Base-by-base conservation (phyloP, 2,329 filamentous ascomycete genomes). In the Aspergillus fijiensis region DNA sequence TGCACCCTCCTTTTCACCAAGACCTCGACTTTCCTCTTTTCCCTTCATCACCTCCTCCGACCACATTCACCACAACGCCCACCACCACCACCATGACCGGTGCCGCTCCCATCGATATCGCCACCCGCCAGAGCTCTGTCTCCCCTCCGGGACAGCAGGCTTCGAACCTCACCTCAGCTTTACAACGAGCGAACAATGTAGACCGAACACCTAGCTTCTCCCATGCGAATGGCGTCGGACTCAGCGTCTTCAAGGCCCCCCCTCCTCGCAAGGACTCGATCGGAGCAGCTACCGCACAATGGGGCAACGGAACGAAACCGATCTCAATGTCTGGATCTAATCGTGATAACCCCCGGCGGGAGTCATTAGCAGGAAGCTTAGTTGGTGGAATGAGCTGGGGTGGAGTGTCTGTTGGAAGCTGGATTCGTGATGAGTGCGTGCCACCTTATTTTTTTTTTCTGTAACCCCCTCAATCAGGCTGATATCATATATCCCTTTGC, bases 341-440 rank as follows among this genome's bases (percentile, higher is more conserved):
- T 63, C 74, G 74, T 65, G 83, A 84, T 63, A 80, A 81, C 59
- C 79, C 78, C 55, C 78, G 85, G 63, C 77, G 85, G 66, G 84
- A 88, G 74, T 86, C 84, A 73, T 79, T 84, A 63, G 84, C 84
- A 45, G 84, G 85, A 66, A 87, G 85, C 72, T 77, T 88, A 62
- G 80, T 85, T 55, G 89, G 88, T 65, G 93, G 94, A 69, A 92
- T 96, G 88, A 97, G 93, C 78, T 99, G 94, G 93, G 94, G 94
- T 73, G 94, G 93, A 66, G 87, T 96, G 62, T 98, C 94, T 9
- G 91, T 98, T 66, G 94, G 94, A 64, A 98, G 94, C 72, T 98
- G 96, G 83, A 95, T 99, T 77, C 86, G 91, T 76, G 94, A 99
- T 80, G 95, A 99, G 95, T 99, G 87, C 87, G 94, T 89, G 50